Evolutionary conservation across 345 rosid genomes (phyloP).

Genomic region (Kernera saxatilis): DNA sequence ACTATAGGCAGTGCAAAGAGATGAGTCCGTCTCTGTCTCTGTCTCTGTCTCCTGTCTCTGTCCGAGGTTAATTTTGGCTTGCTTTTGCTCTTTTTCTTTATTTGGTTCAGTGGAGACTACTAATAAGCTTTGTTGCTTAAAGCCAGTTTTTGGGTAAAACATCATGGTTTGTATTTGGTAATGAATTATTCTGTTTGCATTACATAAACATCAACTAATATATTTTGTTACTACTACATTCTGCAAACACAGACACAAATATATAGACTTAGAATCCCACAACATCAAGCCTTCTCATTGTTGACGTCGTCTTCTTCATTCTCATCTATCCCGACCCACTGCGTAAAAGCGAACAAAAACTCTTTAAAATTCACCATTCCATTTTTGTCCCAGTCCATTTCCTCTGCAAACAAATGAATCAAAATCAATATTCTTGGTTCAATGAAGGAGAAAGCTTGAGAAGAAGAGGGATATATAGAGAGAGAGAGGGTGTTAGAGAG

Average conservation of each 20-base stretch:
- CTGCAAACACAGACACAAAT: not conserved
- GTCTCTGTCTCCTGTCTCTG: conserved; percentile 5
- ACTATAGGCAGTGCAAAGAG: conserved; percentile 3
- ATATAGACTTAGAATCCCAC: not conserved
- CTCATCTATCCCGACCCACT: conserved; percentile 84
- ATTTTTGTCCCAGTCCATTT: conserved; percentile 99
- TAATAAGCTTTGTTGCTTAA: conserved; percentile 23
- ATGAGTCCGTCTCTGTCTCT: conserved; percentile 9
- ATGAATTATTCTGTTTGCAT: conserved; percentile 23
- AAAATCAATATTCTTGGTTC: not conserved
- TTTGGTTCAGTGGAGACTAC: conserved; percentile 4
- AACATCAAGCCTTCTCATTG: conserved; percentile 6
- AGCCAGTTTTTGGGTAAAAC: conserved; percentile 18
- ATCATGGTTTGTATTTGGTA: conserved; percentile 21
- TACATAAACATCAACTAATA: conserved; percentile 16
- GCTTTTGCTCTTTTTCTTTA: conserved; percentile 8
- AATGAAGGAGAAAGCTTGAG: not conserved
- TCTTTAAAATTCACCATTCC: conserved; percentile 95
- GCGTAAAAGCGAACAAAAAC: conserved; percentile 85
- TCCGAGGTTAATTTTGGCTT: conserved; percentile 23
- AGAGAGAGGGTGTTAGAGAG: not conserved
- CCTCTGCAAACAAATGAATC: conserved; percentile 52
- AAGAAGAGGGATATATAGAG: conserved; percentile 4
- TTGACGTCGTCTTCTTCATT: conserved; percentile 56
- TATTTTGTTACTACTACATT: conserved; percentile 6